Conservation (phyloP, 2,329 filamentous ascomycete genomes). For the Colletotrichum coccodes region DNA sequence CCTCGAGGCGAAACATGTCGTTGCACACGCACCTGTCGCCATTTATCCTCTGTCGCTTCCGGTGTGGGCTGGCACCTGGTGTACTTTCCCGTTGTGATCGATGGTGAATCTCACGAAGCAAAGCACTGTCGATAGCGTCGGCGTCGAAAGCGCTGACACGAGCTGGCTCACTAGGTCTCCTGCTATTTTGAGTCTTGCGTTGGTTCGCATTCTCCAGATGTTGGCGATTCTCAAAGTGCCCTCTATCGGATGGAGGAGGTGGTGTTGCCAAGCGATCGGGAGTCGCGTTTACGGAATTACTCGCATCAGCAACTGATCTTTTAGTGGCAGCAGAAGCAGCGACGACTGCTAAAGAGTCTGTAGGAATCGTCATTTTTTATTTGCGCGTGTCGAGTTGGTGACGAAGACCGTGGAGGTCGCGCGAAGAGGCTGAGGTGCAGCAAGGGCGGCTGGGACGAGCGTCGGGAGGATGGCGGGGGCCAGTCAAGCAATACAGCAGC, state of each 20-base stretch:
- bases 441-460: slow-evolving; percentile 18
- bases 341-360: slow-evolving; percentile 39
- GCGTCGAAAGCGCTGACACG: slow-evolving; percentile 55
- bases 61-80: slow-evolving; percentile 63
- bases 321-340: slow-evolving; percentile 40
- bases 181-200: slow-evolving; percentile 45
- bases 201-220: slow-evolving; percentile 49
- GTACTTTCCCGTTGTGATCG: slow-evolving; percentile 62
- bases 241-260: slow-evolving; percentile 55
- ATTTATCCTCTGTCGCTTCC: slow-evolving; percentile 69
- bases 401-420: slow-evolving; percentile 33
- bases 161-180: slow-evolving; percentile 47
- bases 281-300: slow-evolving; percentile 45
- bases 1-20: neutral
- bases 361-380: slow-evolving; percentile 46
- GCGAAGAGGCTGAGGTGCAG: slow-evolving; percentile 5
- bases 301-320: slow-evolving; percentile 45
- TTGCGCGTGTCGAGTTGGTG: slow-evolving; percentile 25
- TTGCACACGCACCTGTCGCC: slow-evolving; percentile 64
- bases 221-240: slow-evolving; percentile 52
- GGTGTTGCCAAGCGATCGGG: slow-evolving; percentile 55
- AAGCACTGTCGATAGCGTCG: slow-evolving; percentile 60
- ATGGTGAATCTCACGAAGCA: slow-evolving; percentile 62
- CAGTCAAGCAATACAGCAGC: neutral
- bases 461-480: slow-evolving; percentile 20